Evolutionary conservation across 1,139 yeast species (phyloP).

Genomic region (Zhuliangozyma parablackwelliae): DNA sequence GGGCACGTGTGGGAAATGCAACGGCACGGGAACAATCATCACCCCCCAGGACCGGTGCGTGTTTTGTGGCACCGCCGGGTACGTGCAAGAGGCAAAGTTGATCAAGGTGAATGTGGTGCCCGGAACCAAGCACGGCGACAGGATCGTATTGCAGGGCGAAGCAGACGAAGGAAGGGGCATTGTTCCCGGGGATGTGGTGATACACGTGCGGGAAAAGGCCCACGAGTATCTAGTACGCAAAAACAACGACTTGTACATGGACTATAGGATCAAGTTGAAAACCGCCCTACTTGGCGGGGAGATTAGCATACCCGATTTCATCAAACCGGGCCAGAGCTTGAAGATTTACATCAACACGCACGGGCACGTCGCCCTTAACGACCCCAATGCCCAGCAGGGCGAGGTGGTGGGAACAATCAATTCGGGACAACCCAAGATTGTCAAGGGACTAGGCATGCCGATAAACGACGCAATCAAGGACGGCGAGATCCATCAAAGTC

Average conservation of each 20-base stretch:
- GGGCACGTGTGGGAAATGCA: constrained; percentile 31
- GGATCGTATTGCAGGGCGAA: constrained; percentile 49
- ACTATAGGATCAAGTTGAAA: constrained; percentile 41
- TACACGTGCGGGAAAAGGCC: constrained; percentile 32
- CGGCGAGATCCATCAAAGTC: constrained; percentile 16
- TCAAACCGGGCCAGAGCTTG: constrained; percentile 37
- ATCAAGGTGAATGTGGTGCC: constrained; percentile 48
- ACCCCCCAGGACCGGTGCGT: constrained; percentile 22
- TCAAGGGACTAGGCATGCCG: constrained; percentile 61
- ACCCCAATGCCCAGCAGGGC: constrained; percentile 27
- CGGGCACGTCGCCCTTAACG: constrained; percentile 26
- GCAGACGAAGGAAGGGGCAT: constrained; percentile 61
- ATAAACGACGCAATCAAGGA: constrained; percentile 37
- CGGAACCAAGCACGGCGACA: constrained; percentile 50
- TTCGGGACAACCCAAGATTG: constrained; percentile 44
- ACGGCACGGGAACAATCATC: constrained; percentile 31
- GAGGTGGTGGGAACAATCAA: constrained; percentile 45
- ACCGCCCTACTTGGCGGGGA: constrained; percentile 57
- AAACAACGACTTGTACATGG: constrained; percentile 45
- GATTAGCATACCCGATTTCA: constrained; percentile 40
- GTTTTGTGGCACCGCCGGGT: constrained; percentile 31
- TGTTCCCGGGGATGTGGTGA: constrained; percentile 64
- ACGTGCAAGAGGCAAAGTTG: constrained; percentile 42
- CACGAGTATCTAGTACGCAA: constrained; percentile 45
- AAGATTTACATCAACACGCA: constrained; percentile 38